Percentiles rank a stretch among this genome's conserved stretches.
phyloP scores from a whole-genome alignment of 768 basidiomycete genomes.

The Mycena rebaudengoi region DNA sequence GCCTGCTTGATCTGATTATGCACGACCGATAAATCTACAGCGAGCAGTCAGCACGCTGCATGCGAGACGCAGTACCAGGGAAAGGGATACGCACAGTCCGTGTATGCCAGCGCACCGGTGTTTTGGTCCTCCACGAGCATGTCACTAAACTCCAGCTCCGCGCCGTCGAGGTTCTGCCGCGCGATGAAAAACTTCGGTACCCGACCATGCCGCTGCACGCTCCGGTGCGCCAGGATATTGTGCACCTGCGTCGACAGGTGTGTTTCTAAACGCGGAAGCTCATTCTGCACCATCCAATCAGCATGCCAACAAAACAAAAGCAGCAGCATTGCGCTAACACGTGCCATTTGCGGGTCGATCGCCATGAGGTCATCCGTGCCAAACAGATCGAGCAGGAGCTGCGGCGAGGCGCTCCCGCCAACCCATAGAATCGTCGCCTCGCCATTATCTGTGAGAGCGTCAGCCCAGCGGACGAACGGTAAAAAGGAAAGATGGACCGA shows the following conservation, averaged over 20 bases:
- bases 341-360: constrained; percentile 75
- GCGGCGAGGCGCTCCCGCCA: constrained; percentile 82
- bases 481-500: constrained; percentile 62
- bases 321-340: no score
- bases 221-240: constrained; percentile 81
- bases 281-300: constrained; percentile 67
- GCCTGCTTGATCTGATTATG: constrained; percentile 59
- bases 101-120: constrained; percentile 92
- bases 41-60: constrained; percentile 4
- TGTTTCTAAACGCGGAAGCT: constrained; percentile 76
- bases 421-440: constrained; percentile 92
- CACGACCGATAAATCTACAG: constrained; percentile 54
- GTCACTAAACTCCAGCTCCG: constrained; percentile 96
- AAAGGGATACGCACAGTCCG: constrained; percentile 72
- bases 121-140: constrained; percentile 98
- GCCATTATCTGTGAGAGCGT: constrained; percentile 74
- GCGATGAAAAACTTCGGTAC: constrained; percentile 74
- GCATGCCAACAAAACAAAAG: no score
- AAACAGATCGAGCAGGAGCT: constrained; percentile 84
- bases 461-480: neutral
- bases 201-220: constrained; percentile 59
- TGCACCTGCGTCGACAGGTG: constrained; percentile 84
- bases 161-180: constrained; percentile 91
- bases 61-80: neutral
- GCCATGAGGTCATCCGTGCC: constrained; percentile 81